Base-by-base conservation (phyloP, 2,329 filamentous ascomycete genomes). In the Calonectria ilicicola region DNA sequence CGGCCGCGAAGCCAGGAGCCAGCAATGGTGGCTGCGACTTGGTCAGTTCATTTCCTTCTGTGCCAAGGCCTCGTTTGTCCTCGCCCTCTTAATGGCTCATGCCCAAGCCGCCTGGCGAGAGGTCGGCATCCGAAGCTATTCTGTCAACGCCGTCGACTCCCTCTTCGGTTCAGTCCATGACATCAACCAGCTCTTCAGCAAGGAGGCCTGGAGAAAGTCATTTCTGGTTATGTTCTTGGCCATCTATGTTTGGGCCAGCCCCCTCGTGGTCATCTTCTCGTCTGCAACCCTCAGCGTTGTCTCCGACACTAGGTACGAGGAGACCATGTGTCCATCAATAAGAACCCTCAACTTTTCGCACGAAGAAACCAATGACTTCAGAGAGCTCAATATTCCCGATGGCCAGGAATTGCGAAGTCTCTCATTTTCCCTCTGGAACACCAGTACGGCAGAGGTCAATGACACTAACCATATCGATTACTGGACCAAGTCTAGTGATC, bases 211-310 rank as follows among this genome's bases (percentile, higher is more conserved):
- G 75, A 68, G 51, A 0, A 78, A 76, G 23, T 75, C 77, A 3
- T 76, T 70, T 73, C 58, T 78, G 5, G 73, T 76, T 1, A 79
- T 78, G 75, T 72, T 74, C 42, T 73, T 78, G 2, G 76, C 77
- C 23, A 23, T 79, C 0, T 78, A 75, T 5, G 66, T 78, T 65
- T 79, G 74, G 77, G 38, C 76, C 0, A 77, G 75, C 1, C 77
- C 77, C 0, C 53, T 73, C 1, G 73, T 79, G 2, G 71, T 78
- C 6, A 79, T 78, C 14, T 66, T 78, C 1, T 70, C 77, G 0
- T 79, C 77, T 0, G 76, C 74, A 2, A 78, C 77, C 0, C 49
- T 78, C 1, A 68, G 67, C 1, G 74, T 79, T 0, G 47, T 73
- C 1, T 29, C 69, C 0, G 66, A 74, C 0, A 51, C 73, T 0